phyloP scores from a whole-genome alignment of 495 filamentous ascomycete genomes.

The Penicillium simplicissimum region DNA sequence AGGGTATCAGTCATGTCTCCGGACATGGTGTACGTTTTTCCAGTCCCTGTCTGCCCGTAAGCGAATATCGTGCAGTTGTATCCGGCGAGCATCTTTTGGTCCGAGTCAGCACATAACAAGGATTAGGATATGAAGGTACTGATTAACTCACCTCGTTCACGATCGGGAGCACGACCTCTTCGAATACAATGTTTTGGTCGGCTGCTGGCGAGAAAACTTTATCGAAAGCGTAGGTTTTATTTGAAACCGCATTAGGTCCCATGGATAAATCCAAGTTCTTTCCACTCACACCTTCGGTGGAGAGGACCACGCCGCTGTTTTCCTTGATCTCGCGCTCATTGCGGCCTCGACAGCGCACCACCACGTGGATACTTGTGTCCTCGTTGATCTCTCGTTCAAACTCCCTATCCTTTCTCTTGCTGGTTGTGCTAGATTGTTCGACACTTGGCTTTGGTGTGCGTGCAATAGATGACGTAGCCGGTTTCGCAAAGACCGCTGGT shows the following conservation, averaged over 20 bases:
- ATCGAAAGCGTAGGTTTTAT: slow-evolving; percentile 96
- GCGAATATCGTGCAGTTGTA: slow-evolving; percentile 99
- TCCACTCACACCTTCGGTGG: slow-evolving; percentile 82
- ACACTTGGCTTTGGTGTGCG: slow-evolving; percentile 42
- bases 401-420: slow-evolving; percentile 80
- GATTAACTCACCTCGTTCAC: slow-evolving; percentile 74
- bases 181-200: slow-evolving; percentile 88
- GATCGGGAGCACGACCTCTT: slow-evolving; percentile 90
- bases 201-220: slow-evolving; percentile 95
- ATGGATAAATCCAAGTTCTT: slow-evolving; percentile 83
- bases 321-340: slow-evolving; percentile 90
- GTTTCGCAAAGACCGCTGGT: slow-evolving; percentile 61
- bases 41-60: slow-evolving; percentile 96
- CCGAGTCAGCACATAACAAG: slow-evolving; percentile 14
- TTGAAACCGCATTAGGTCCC: slow-evolving; percentile 87
- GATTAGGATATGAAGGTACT: neutral
- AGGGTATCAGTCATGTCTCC: slow-evolving; percentile 90
- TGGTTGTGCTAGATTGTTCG: slow-evolving; percentile 46
- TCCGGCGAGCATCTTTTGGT: slow-evolving; percentile 79
- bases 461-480: slow-evolving; percentile 47
- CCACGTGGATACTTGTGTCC: slow-evolving; percentile 96
- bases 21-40: slow-evolving; percentile 99
- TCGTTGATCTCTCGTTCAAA: slow-evolving; percentile 71
- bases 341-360: slow-evolving; percentile 89
- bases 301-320: slow-evolving; percentile 88